Evolutionary conservation across 2,329 filamentous ascomycete genomes (phyloP).

Genomic region (Aspergillus vadensis): DNA sequence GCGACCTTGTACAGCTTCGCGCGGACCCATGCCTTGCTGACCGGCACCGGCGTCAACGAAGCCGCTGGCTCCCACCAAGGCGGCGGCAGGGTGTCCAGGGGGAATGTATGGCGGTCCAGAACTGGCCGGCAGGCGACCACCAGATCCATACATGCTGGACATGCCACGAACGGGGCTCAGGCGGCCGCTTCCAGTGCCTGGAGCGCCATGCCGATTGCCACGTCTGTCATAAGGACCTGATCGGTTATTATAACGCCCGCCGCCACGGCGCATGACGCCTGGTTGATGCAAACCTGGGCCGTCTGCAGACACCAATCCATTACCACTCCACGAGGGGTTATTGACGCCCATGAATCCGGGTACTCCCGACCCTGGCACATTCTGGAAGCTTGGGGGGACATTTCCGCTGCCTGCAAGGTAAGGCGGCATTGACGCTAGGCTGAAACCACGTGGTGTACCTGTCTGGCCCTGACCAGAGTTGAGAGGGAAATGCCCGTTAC

Average conservation of each 20-base stretch:
- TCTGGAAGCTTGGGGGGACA: slow-evolving; percentile 41
- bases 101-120: slow-evolving; percentile 39
- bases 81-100: slow-evolving; percentile 43
- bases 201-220: slow-evolving; percentile 55
- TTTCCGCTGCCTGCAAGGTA: slow-evolving; percentile 53
- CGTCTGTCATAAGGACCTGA: slow-evolving; percentile 75
- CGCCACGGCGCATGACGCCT: slow-evolving; percentile 70
- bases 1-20: slow-evolving; percentile 87
- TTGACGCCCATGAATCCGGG: slow-evolving; percentile 37
- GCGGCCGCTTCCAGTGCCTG: slow-evolving; percentile 51
- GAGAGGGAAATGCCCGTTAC: slow-evolving; percentile 91
- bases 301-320: slow-evolving; percentile 44
- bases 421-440: slow-evolving; percentile 70
- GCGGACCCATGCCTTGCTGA: slow-evolving; percentile 73
- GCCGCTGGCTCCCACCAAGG: slow-evolving; percentile 47
- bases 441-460: slow-evolving; percentile 91
- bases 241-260: slow-evolving; percentile 63
- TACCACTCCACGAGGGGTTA: slow-evolving; percentile 32
- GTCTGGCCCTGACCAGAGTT: slow-evolving; percentile 72
- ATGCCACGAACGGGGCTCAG: slow-evolving; percentile 45
- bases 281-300: slow-evolving; percentile 51
- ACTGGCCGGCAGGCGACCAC: slow-evolving; percentile 36
- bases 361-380: slow-evolving; percentile 31
- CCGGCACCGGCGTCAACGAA: slow-evolving; percentile 62
- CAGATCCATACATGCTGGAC: slow-evolving; percentile 38